Evolutionary conservation across 805 yeast species (phyloP), one percentile per base, ranked within the genome.

Genomic region (Starmera quercuum): DNA sequence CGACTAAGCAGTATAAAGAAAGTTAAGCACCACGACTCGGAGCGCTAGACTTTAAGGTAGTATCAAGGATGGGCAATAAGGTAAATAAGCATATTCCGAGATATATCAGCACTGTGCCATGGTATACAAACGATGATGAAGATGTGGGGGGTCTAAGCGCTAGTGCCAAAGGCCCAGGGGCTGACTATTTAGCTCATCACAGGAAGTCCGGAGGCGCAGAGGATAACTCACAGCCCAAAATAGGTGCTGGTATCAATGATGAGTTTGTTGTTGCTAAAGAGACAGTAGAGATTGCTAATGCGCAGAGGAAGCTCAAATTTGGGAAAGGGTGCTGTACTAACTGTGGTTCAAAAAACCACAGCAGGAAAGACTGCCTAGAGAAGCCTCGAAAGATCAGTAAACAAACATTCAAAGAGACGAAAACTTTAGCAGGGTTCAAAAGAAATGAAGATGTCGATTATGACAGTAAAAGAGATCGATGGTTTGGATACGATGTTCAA

Each of bases 381-480:
- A n/a, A n/a, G n/a, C n/a, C n/a, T n/a, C n/a, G n/a, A n/a, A n/a
- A n/a, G n/a, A n/a, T n/a, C n/a, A n/a, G n/a, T n/a, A n/a, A n/a
- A n/a, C n/a, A n/a, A n/a, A n/a, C n/a, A n/a, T n/a, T n/a, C n/a
- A n/a, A 23, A 23, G 26, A 9, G 23, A 21, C 11, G 11, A 9
- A 10, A 23, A 10, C 13, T 23, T 23, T 78, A 30, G 83, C 77
- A 42, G 62, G 68, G 32, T 15, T 82, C 83, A 4, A 50, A 66
- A 23, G 64, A 64, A 34, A 41, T 24, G 45, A 55, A 25, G 32
- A 51, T 46, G 44, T 49, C 19, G 71, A 68, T 30, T 84, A 77
- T 68, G 94, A 83, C 46, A 70, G 78, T 9, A 80, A 78, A 41
- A 59, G 87, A 38, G 95, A 84, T 55, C 64, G 85, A 38, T 84